phyloP scores from a whole-genome alignment of 1,284 basidiomycete species.

The Cryptococcus deneoformans region DNA sequence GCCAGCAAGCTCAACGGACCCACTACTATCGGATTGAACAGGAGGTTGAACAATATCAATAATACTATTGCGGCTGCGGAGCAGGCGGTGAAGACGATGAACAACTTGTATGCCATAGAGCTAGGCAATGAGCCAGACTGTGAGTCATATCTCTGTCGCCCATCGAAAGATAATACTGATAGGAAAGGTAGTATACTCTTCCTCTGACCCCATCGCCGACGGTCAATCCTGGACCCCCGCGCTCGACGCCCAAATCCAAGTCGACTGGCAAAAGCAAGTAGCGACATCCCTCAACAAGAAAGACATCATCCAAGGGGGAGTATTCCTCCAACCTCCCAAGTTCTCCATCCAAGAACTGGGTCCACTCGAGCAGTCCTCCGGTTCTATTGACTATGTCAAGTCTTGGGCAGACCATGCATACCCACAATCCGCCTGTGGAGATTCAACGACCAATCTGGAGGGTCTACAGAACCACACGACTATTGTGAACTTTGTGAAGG shows the following conservation, averaged over 20 bases:
- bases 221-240: constrained; percentile 45
- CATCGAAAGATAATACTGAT: neutral
- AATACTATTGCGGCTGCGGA: constrained; percentile 49
- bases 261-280: constrained; percentile 5
- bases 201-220: constrained; percentile 40
- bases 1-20: constrained; percentile 46
- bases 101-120: constrained; percentile 51
- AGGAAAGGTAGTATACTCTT: neutral
- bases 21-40: constrained; percentile 52
- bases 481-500: constrained; percentile 50
- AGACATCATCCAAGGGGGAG: constrained; percentile 52
- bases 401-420: constrained; percentile 53
- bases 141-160: constrained; percentile 21
- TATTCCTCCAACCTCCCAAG: constrained; percentile 47
- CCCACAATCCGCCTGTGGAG: constrained; percentile 54
- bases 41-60: constrained; percentile 50
- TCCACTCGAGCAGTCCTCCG: constrained; percentile 24
- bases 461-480: constrained; percentile 52
- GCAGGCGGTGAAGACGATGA: constrained; percentile 43
- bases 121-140: constrained; percentile 55
- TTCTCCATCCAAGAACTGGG: constrained; percentile 51
- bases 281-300: constrained; percentile 31
- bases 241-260: constrained; percentile 48
- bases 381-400: neutral
- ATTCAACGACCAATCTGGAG: constrained; percentile 50